Evolutionary conservation across 345 rosid genomes (phyloP).

Genomic region (Moricandia arvensis): DNA sequence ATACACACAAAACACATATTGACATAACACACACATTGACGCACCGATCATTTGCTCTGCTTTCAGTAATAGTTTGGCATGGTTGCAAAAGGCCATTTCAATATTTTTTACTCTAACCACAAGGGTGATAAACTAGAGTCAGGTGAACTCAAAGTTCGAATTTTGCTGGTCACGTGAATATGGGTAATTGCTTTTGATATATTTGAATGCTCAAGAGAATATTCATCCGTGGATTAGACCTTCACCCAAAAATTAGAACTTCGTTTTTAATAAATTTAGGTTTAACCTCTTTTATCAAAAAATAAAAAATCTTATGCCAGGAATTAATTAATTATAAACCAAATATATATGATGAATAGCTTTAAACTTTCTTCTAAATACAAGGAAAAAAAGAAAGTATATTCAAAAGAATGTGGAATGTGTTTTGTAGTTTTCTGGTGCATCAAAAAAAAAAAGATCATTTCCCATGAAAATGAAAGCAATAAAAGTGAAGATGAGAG

Average conservation of each 20-base stretch:
- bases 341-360: not conserved
- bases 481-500: constrained; percentile 40
- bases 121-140: too few relatives aligned
- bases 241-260: too few relatives aligned
- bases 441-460: not conserved
- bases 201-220: too few relatives aligned
- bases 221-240: too few relatives aligned
- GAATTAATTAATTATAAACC: not conserved
- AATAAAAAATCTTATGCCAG: too few relatives aligned
- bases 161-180: too few relatives aligned
- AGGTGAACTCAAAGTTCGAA: too few relatives aligned
- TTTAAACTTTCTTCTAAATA: not conserved
- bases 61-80: not conserved
- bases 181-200: too few relatives aligned
- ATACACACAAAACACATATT: not conserved
- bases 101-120: too few relatives aligned
- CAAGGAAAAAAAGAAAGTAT: not conserved
- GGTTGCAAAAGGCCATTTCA: not conserved
- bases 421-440: constrained; percentile 18
- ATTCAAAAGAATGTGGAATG: constrained; percentile 28
- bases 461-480: constrained; percentile 29
- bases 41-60: not conserved
- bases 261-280: too few relatives aligned
- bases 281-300: too few relatives aligned
- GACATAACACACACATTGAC: not conserved